Evolutionary conservation across 2,329 filamentous ascomycete genomes (phyloP), one percentile per base, ranked within the genome.

Genomic region (Aureobasidium uvarum): DNA sequence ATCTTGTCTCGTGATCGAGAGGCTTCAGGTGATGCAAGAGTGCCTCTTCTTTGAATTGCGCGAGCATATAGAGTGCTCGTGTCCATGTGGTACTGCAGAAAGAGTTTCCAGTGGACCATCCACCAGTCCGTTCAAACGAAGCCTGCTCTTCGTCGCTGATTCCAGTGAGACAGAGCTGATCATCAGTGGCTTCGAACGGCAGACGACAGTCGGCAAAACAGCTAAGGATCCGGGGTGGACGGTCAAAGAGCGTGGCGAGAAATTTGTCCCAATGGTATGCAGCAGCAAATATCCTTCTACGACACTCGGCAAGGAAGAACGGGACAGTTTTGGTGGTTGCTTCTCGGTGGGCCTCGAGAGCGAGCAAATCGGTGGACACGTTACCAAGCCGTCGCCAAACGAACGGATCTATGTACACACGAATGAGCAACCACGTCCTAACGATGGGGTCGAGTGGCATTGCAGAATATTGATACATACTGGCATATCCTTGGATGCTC

Each of bases 331-430:
- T 50, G n/a, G 64, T 64, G n/a, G 51, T 58, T 1, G 65, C 48
- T 36, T 71, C 70, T 28, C 69, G 69, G 62, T 71, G 67, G 4
- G 68, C 58, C 25, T 67, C 69, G 14, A 68, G 46, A 5, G 66
- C 90, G 71, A 92, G 94, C 20, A 83, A 87, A 11, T 89, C 89
- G 56, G 90, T 85, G 45, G 85, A 85, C 23, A 93, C 76, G 71
- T 92, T 84, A 0, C 90, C 69, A 51, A 66, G 23, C 6, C 50
- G 36, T 23, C 56, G 23, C 62, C 66, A 69, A 1, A 69, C 68
- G 20, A 56, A 62, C 11, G 65, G 60, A 62, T 66, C 64, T 38
- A 58, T 33, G 14, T 1, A 8, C 16, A 23, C 8, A 39, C 18
- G 23, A 18, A 59, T 31, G 16, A 20, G 39, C 2, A 13, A 23